phyloP scores from a whole-genome alignment of 768 basidiomycete genomes.

The Pulveroboletus ravenelii region DNA sequence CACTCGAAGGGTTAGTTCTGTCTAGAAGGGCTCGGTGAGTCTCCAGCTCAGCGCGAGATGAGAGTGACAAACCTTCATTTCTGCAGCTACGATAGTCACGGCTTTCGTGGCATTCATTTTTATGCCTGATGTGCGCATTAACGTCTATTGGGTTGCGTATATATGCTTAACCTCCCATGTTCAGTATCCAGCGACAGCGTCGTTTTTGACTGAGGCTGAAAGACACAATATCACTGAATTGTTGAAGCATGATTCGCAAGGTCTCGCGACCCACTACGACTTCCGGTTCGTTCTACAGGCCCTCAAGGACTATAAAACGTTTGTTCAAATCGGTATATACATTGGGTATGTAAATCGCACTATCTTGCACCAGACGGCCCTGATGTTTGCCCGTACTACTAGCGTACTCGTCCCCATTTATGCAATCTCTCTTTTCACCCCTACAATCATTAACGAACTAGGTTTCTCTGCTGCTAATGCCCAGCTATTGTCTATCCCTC shows the following conservation, averaged over 20 bases:
- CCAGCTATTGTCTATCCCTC: slow-evolving; percentile 47
- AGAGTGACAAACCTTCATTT: background rate
- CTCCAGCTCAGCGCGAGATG: background rate
- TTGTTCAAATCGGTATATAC: slow-evolving; percentile 34
- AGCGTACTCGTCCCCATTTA: slow-evolving; percentile 45
- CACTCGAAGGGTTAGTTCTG: slow-evolving; percentile 25
- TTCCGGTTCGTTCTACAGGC: slow-evolving; percentile 47
- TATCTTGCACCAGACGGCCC: background rate
- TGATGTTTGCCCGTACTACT: slow-evolving; percentile 4
- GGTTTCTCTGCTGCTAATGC: slow-evolving; percentile 50
- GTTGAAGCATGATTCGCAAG: slow-evolving; percentile 41
- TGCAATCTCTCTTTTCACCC: slow-evolving; percentile 46
- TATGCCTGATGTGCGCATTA: slow-evolving; percentile 44
- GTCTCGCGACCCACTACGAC: slow-evolving; percentile 43
- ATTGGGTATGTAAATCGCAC: slow-evolving; percentile 32
- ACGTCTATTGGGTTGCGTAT: slow-evolving; percentile 1
- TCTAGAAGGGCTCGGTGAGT: slow-evolving; percentile 27
- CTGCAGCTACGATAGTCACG: slow-evolving; percentile 20
- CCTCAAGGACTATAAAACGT: slow-evolving; percentile 42
- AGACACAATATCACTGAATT: slow-evolving; percentile 31
- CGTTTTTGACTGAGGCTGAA: slow-evolving; percentile 47
- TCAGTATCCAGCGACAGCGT: slow-evolving; percentile 56
- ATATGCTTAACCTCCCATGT: background rate
- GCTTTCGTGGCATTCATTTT: slow-evolving; percentile 39
- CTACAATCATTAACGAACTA: slow-evolving; percentile 46